These are phyloP conservation scores for Saturnispora mendoncae DNA, from an alignment of 805 yeast genomes.

Conservation along the genomic window DNA sequence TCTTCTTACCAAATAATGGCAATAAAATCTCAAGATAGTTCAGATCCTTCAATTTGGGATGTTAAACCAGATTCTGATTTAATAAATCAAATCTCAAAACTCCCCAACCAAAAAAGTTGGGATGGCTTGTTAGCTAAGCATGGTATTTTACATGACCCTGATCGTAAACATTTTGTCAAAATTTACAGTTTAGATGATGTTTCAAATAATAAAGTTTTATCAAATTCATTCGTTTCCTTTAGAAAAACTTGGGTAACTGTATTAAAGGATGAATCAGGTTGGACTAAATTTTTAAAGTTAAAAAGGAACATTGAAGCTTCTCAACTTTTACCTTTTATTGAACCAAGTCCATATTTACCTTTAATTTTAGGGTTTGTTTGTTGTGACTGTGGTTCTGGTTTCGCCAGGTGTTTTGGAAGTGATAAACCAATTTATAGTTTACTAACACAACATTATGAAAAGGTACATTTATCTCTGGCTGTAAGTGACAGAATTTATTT, in stretches of 20 bases:
- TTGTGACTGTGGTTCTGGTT: slow-evolving; percentile 4
- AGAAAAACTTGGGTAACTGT: slow-evolving; percentile 7
- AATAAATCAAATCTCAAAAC: slow-evolving; percentile 1
- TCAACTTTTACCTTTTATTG: background rate
- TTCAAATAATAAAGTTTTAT: slow-evolving; percentile 1
- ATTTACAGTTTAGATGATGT: slow-evolving; percentile 4
- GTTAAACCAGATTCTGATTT: slow-evolving; percentile 1
- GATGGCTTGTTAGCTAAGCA: background rate
- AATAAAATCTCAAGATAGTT: slow-evolving; percentile 3
- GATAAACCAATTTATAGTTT: background rate
- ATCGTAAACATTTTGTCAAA: slow-evolving; percentile 2
- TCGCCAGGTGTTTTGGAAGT: slow-evolving; percentile 1
- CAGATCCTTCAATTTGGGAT: slow-evolving; percentile 2
- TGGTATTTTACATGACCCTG: slow-evolving; percentile 4
- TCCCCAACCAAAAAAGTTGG: slow-evolving; percentile 3
- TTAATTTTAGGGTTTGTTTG: slow-evolving; percentile 1
- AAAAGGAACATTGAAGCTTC: slow-evolving; percentile 1
- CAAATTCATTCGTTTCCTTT: slow-evolving; percentile 3
- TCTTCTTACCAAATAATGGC: slow-evolving; percentile 4
- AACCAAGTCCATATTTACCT: slow-evolving; percentile 7
- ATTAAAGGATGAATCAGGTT: slow-evolving; percentile 3
- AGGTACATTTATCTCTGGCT: background rate
- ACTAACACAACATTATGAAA: slow-evolving; percentile 6
- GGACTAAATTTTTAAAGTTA: background rate
- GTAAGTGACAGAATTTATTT: background rate